Conservation (phyloP, 1,139 yeast species). For the Saccharomyces hybrid region DNA sequence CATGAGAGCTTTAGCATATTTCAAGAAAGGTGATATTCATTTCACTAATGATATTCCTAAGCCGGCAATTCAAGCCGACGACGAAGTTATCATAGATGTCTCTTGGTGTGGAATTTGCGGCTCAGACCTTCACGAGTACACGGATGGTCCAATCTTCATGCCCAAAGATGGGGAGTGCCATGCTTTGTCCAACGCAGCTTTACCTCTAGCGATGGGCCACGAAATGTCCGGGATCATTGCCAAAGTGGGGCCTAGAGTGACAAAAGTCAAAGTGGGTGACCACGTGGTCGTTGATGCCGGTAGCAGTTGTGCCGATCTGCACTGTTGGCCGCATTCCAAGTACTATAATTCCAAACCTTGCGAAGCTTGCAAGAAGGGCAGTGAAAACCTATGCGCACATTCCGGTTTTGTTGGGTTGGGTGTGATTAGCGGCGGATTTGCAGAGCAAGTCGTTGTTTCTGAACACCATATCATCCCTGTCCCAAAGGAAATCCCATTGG, state of each 20-base stretch:
- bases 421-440: slow-evolving; percentile 40
- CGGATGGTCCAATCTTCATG: slow-evolving; percentile 44
- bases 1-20: slow-evolving; percentile 43
- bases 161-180: slow-evolving; percentile 29
- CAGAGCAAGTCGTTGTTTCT: slow-evolving; percentile 38
- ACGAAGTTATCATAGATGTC: slow-evolving; percentile 41
- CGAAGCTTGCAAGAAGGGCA: slow-evolving; percentile 39
- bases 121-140: slow-evolving; percentile 42
- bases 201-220: slow-evolving; percentile 51
- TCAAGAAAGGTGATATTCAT: slow-evolving; percentile 38
- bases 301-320: slow-evolving; percentile 40
- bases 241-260: slow-evolving; percentile 34
- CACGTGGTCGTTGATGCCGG: slow-evolving; percentile 46
- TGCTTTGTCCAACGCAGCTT: slow-evolving; percentile 26
- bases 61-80: slow-evolving; percentile 33
- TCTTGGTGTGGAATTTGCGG: slow-evolving; percentile 49
- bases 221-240: slow-evolving; percentile 41
- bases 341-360: slow-evolving; percentile 29
- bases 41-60: slow-evolving; percentile 33
- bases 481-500: slow-evolving; percentile 40
- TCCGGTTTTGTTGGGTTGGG: slow-evolving; percentile 42
- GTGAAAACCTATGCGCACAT: slow-evolving; percentile 41
- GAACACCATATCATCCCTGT: slow-evolving; percentile 37
- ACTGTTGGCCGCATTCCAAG: slow-evolving; percentile 11
- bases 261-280: slow-evolving; percentile 35